These are phyloP conservation scores for Asterophora lycoperdoides DNA, from an alignment of 768 basidiomycete genomes.

Conservation along the genomic window DNA sequence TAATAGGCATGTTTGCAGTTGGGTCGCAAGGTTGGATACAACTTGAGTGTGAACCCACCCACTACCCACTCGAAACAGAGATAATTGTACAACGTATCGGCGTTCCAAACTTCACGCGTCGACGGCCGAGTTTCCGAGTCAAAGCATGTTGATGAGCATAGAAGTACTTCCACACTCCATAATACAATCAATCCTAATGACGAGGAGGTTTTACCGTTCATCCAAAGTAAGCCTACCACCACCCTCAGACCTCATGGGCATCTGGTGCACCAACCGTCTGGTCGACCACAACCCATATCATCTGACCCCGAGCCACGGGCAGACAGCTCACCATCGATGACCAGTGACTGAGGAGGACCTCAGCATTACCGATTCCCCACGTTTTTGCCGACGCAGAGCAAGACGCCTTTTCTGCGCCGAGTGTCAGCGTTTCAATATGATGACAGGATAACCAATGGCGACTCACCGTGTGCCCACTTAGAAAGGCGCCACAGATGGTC, in stretches of 20 bases:
- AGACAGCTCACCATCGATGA: neutral
- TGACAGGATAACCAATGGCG: neutral
- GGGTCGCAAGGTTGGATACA: no score
- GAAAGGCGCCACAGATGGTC: constrained; percentile 11
- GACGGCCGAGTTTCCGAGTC: neutral
- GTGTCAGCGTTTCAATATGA: constrained; percentile 3
- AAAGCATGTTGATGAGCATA: neutral
- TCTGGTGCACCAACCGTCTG: constrained; percentile 3
- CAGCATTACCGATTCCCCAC: neutral
- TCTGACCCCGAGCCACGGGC: neutral
- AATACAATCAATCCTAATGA: neutral
- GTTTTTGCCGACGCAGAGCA: neutral
- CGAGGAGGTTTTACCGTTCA: neutral
- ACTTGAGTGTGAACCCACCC: no score
- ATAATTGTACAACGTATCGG: neutral
- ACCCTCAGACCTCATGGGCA: neutral
- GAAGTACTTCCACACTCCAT: neutral
- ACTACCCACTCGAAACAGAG: no score
- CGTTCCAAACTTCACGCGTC: neutral
- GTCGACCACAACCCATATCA: neutral
- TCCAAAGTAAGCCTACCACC: no score
- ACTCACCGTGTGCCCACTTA: constrained; percentile 16
- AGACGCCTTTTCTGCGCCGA: neutral
- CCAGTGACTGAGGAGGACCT: neutral
- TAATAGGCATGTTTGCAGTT: no score